Conservation (phyloP, 345 rosid species). For the Gossypium turneri region DNA sequence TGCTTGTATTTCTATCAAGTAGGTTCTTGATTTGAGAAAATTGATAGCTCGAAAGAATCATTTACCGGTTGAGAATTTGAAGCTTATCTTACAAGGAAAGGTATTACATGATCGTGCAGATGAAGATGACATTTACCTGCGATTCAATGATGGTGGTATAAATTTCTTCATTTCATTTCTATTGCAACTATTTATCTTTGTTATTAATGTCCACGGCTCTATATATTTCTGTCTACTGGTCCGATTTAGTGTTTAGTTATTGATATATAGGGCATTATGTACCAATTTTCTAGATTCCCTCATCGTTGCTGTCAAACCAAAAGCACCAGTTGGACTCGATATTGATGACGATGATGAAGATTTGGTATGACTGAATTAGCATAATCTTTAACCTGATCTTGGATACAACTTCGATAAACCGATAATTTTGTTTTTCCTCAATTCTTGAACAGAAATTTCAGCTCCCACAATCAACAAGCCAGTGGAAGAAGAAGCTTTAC, state of each 20-base stretch:
- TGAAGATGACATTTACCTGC: constrained; percentile 50
- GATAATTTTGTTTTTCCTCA: not conserved
- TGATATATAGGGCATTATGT: constrained; percentile 1
- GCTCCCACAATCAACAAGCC: constrained; percentile 66
- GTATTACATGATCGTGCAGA: constrained; percentile 55
- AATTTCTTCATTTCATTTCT: not conserved
- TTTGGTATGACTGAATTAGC: constrained; percentile 35
- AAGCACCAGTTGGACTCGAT: constrained; percentile 50
- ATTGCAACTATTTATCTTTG: not conserved
- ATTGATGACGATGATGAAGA: constrained; percentile 58
- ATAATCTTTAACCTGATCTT: constrained; percentile 9
- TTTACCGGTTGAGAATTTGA: constrained; percentile 53
- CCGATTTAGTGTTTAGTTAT: not conserved
- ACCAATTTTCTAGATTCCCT: constrained; percentile 47
- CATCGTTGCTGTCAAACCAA: constrained; percentile 76
- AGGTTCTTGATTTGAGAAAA: constrained; percentile 69
- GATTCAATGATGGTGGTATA: constrained; percentile 50
- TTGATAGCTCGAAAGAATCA: constrained; percentile 47
- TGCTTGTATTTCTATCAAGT: constrained; percentile 16
- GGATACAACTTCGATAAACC: not conserved
- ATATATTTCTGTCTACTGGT: not conserved
- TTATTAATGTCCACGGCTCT: not conserved
- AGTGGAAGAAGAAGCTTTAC: constrained; percentile 71
- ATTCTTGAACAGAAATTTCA: constrained; percentile 54
- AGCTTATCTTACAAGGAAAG: constrained; percentile 64